These are phyloP conservation scores for Vitis rotundifolia DNA, from an alignment of 164 flowering plant species.

Conservation along the genomic window DNA sequence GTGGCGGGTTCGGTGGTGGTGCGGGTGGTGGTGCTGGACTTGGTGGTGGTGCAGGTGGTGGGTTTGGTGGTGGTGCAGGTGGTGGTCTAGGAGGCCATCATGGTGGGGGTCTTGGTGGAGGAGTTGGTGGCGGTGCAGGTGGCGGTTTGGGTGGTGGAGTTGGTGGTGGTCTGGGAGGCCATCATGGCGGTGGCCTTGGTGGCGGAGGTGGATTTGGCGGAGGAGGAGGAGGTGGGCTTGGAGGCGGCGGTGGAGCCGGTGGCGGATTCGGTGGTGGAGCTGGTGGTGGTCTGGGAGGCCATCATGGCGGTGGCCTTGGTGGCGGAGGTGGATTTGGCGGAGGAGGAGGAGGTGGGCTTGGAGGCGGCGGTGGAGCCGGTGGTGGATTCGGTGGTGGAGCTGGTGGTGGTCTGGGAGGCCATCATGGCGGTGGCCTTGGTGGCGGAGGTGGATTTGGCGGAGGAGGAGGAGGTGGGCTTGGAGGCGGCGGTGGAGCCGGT, in stretches of 20 bases:
- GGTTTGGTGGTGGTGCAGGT: neutral
- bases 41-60: conserved; percentile 14
- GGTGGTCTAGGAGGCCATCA: conserved; percentile 3
- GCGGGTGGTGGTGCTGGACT: conserved; percentile 1
- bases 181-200: conserved; percentile 15
- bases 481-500: conserved; percentile 6
- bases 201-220: conserved; percentile 21
- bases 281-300: conserved; percentile 8
- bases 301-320: conserved; percentile 15
- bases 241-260: conserved; percentile 6
- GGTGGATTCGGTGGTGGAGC: conserved; percentile 14
- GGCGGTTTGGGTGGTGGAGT: neutral
- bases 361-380: conserved; percentile 10
- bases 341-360: conserved; percentile 16
- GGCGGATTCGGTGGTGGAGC: neutral
- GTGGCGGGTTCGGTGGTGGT: neutral
- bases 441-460: neutral
- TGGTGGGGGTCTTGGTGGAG: conserved; percentile 21
- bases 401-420: conserved; percentile 5
- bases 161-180: conserved; percentile 8
- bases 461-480: conserved; percentile 6
- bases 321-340: conserved; percentile 21
- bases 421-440: conserved; percentile 8
- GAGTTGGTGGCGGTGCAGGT: conserved; percentile 12
- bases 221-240: conserved; percentile 16